Evolutionary conservation across 2,329 filamentous ascomycete species (phyloP).

Genomic region (Pleurostoma richardsiae): DNA sequence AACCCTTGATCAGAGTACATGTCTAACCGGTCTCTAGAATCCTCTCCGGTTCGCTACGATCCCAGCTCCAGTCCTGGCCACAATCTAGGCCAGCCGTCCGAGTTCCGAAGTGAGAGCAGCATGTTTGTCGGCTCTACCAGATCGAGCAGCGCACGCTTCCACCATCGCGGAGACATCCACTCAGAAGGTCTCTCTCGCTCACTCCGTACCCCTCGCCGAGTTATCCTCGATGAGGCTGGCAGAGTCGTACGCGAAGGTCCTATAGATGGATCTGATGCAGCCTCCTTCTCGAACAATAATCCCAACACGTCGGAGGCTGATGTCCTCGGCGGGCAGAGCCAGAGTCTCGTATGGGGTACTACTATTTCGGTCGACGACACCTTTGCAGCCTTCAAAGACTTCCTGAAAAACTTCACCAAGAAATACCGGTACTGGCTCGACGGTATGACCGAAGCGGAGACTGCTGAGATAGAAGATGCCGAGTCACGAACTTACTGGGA

Average conservation of each 20-base stretch:
- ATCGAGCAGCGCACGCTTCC: constrained; percentile 50
- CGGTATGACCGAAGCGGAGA: constrained; percentile 74
- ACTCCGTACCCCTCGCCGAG: constrained; percentile 44
- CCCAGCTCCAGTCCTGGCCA: constrained; percentile 83
- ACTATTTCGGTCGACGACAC: constrained; percentile 92
- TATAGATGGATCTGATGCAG: constrained; percentile 49
- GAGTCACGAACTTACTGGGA: constrained; percentile 79
- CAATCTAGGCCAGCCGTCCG: constrained; percentile 53
- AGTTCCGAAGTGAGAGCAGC: constrained; percentile 78
- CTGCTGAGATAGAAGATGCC: constrained; percentile 62
- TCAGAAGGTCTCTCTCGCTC: constrained; percentile 65
- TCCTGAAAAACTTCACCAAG: constrained; percentile 82
- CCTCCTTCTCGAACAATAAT: constrained; percentile 59
- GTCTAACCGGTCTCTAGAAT: constrained; percentile 51
- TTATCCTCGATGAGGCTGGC: constrained; percentile 55
- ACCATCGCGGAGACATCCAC: constrained; percentile 75
- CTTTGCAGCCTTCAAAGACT: constrained; percentile 83
- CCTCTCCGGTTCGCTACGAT: constrained; percentile 87
- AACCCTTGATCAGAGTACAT: neutral
- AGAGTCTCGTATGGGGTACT: constrained; percentile 91
- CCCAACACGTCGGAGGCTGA: constrained; percentile 91
- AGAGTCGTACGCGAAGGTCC: constrained; percentile 51
- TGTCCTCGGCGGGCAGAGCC: constrained; percentile 73
- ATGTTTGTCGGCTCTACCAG: constrained; percentile 71
- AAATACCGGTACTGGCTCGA: constrained; percentile 94